Base-by-base conservation (phyloP, 805 yeast genomes). In the Metschnikowia koreensis region DNA sequence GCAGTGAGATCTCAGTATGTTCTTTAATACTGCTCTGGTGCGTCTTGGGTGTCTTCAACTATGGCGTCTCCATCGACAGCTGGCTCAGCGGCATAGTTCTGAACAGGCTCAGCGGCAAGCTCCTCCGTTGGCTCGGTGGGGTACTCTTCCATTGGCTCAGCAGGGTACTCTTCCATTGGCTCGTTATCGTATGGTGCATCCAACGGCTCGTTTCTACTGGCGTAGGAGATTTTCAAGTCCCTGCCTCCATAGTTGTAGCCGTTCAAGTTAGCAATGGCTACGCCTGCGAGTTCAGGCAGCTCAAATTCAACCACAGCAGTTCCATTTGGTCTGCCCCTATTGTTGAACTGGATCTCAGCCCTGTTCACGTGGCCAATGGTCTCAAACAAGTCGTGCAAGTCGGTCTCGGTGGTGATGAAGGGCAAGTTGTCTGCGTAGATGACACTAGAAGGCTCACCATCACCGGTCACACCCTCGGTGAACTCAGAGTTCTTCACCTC, bases 201-300 rank as follows among this genome's bases (percentile, higher is more conserved):
- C 33, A n/a, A 16, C 7, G 46, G 22, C 12, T 48, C 49, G 16
- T 38, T 28, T 34, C 49, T 47, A n/a, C 45, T 31, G 15, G 92
- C 97, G 68, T 77, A 92, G 1, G 91, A 73, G 38, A 93, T 80
- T 27, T 69, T 74, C 58, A 92, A 73, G 55, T 80, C 82, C 61
- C 96, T 83, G 40, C 86, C 89, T 60, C 97, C 98, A 64, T 92
- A 93, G 53, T 79, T 82, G 71, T 92, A 93, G 47, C 83, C 83
- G 64, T 89, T 79, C 62, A 94, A 79, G 69, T 86, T 87, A 42
- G 75, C 74, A 59, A 93, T 83, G 46, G 97, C 93, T 44, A 76
- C 71, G 45, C 83, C 87, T 1, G 97, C 96, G 55, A 81, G 76
- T 34, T 81, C 88, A 31, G 75, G 77, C 50, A 77, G 74, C 53